These are phyloP conservation scores for Verruconis gallopava DNA, from an alignment of 2,329 filamentous ascomycete genomes.

Conservation along the genomic window DNA sequence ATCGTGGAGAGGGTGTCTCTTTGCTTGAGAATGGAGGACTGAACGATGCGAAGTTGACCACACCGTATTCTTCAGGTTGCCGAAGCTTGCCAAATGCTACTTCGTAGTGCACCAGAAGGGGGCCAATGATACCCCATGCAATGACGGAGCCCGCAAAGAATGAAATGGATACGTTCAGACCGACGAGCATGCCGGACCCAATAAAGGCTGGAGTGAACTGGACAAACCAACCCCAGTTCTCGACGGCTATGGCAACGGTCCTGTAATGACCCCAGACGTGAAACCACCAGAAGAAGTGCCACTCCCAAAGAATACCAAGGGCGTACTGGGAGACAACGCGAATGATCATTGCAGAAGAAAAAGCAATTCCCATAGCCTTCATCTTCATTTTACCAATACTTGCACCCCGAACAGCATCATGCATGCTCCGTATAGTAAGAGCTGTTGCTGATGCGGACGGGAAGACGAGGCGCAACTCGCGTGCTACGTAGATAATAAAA, in stretches of 20 bases:
- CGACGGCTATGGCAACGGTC: conserved; percentile 37
- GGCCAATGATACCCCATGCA: conserved; percentile 46
- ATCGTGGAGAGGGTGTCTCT: conserved; percentile 34
- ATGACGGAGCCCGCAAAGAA: conserved; percentile 44
- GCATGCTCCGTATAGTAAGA: conserved; percentile 51
- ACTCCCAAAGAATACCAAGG: conserved; percentile 46
- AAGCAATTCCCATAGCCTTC: conserved; percentile 40
- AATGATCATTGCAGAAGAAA: conserved; percentile 36
- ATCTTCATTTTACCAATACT: conserved; percentile 43
- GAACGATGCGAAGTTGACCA: conserved; percentile 29
- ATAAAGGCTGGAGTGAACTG: conserved; percentile 50
- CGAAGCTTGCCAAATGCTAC: conserved; percentile 30
- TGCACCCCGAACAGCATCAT: conserved; percentile 40
- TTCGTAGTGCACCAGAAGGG: conserved; percentile 40
- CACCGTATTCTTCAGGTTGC: conserved; percentile 25
- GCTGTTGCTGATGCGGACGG: conserved; percentile 47
- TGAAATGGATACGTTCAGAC: conserved; percentile 44
- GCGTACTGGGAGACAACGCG: conserved; percentile 47
- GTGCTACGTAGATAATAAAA: conserved; percentile 53
- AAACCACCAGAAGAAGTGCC: conserved; percentile 39
- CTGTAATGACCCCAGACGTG: conserved; percentile 42
- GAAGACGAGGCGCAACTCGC: conserved; percentile 47
- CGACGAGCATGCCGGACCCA: conserved; percentile 45
- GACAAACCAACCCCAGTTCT: conserved; percentile 50
- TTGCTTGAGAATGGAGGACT: conserved; percentile 23